Base-by-base conservation (phyloP, 345 rosid species). In the Aquilaria yunnanensis region DNA sequence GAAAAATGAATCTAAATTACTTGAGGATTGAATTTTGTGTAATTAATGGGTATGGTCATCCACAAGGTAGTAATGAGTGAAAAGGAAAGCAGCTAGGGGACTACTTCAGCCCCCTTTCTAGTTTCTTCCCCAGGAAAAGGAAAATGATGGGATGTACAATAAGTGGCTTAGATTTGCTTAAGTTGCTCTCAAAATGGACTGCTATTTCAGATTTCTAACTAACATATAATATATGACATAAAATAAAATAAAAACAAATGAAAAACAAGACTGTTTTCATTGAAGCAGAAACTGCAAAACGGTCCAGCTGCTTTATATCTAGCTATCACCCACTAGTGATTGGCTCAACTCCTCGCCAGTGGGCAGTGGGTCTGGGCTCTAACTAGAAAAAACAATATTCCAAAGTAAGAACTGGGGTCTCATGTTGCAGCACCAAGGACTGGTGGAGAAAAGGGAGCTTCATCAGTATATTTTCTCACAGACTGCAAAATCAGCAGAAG, bases 271-370 rank as follows among this genome's bases (percentile, higher is more conserved):
- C 32, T 54, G 30, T 14, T 4, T 12, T 54, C 32, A 54, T 54
- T 31, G 32, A 54, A 54, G 34, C 33, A 54, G 16, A 12, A 9
- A 54, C 10, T 54, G 57, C 13, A 54, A 10, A 9, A 54, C 57
- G 78, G 78, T 53, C 78, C 74, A 48, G 48, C 10, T 59, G 67
- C 56, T 43, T 57, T 66, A 32, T 55, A 59, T 53, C 66, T 4
- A 37, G 51, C 57, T 50, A 73, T 56, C 43, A 37, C 43, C 43
- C 43, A 37, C 43, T 37, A 37, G 43, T 57, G 54, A 70, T 67
- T 73, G 77, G 62, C 51, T 60, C 63, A 76, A 67, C 71, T 57
- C 72, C 67, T 60, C 66, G 34, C 70, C 47, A 32, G 23, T 37
- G 43, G 43, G 43, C 43, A 37, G 43, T 56, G 65, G 70, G 69